Evolutionary conservation across 1,284 basidiomycete genomes (phyloP).

Genomic region (Anthracocystis setariae): DNA sequence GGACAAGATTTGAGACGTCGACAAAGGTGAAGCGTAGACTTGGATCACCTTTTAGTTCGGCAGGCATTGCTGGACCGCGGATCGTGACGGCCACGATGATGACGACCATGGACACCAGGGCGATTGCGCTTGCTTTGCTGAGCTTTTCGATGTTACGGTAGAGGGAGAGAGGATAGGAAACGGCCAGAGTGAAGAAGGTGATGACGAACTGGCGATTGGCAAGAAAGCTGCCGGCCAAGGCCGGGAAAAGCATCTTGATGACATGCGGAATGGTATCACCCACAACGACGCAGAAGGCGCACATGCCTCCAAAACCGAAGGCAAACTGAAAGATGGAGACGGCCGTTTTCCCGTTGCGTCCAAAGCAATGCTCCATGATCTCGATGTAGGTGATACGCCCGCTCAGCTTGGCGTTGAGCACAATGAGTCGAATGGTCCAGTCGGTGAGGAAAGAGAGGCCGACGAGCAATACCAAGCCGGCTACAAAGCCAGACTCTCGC

Average conservation of each 20-base stretch:
- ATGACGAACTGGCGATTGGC: slow-evolving; percentile 83
- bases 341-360: slow-evolving; percentile 75
- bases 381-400: slow-evolving; percentile 93
- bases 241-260: slow-evolving; percentile 85
- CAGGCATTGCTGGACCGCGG: slow-evolving; percentile 82
- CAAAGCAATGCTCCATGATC: slow-evolving; percentile 95
- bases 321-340: slow-evolving; percentile 98
- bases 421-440: slow-evolving; percentile 96
- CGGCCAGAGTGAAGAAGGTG: slow-evolving; percentile 72
- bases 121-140: slow-evolving; percentile 86
- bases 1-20: slow-evolving; percentile 74
- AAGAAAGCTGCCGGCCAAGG: slow-evolving; percentile 80
- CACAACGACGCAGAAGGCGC: slow-evolving; percentile 66
- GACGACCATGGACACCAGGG: slow-evolving; percentile 84
- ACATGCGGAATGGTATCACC: slow-evolving; percentile 95
- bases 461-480: slow-evolving; percentile 82
- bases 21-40: slow-evolving; percentile 78
- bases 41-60: slow-evolving; percentile 78
- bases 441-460: slow-evolving; percentile 86
- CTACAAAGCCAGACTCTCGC: slow-evolving; percentile 89
- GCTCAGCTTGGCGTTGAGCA: slow-evolving; percentile 90
- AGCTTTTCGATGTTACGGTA: slow-evolving; percentile 98
- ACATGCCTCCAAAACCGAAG: slow-evolving; percentile 91
- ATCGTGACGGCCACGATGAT: slow-evolving; percentile 89
- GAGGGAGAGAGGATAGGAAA: slow-evolving; percentile 90